These are phyloP conservation scores for Tilletia indica DNA, from an alignment of 1,284 basidiomycete genomes.

Conservation along the genomic window DNA sequence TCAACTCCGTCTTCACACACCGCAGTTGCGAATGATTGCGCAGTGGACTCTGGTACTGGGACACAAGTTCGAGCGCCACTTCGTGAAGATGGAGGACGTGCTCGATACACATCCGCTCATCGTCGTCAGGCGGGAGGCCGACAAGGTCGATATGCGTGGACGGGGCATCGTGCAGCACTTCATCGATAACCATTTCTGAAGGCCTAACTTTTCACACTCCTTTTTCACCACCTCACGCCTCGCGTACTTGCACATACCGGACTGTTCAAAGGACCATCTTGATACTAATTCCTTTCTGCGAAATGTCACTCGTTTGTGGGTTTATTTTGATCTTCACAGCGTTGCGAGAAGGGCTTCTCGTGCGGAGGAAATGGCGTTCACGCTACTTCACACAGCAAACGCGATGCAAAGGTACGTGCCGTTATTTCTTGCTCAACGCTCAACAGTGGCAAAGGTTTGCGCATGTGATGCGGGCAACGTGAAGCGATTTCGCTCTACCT, in stretches of 20 bases:
- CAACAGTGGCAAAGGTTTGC: too few relatives aligned
- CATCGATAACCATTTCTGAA: neutral
- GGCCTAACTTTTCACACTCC: neutral
- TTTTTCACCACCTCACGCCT: neutral
- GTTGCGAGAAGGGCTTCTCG: too few relatives aligned
- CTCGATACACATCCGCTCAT: slow-evolving; percentile 10
- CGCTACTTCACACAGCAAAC: too few relatives aligned
- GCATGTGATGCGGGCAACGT: too few relatives aligned
- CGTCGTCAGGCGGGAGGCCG: neutral
- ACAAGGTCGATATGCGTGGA: neutral
- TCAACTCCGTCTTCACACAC: neutral
- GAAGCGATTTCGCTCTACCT: too few relatives aligned
- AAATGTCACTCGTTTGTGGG: too few relatives aligned
- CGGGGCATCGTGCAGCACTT: slow-evolving; percentile 3
- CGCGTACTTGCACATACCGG: too few relatives aligned
- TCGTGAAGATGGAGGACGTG: slow-evolving; percentile 14
- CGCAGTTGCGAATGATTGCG: neutral
- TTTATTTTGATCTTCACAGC: too few relatives aligned
- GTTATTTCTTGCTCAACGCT: too few relatives aligned
- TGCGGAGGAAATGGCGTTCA: too few relatives aligned
- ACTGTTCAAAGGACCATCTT: neutral
- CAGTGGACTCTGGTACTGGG: neutral
- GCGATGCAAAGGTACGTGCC: too few relatives aligned
- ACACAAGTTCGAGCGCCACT: neutral
- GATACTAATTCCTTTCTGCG: neutral